Conservation (phyloP, 768 basidiomycete genomes). For the Psilocybe azurescens region DNA sequence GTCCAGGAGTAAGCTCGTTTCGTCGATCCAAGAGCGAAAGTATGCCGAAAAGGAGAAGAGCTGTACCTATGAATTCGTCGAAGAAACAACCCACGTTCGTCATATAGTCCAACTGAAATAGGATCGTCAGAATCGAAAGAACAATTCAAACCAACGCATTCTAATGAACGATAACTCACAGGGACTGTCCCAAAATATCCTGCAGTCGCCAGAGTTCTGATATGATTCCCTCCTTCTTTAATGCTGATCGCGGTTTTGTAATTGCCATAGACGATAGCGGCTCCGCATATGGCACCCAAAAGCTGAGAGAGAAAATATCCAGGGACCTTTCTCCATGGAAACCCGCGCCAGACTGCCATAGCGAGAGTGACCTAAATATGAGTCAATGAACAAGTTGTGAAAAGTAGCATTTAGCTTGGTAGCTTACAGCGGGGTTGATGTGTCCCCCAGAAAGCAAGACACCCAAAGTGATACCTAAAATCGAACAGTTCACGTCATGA, state of each 20-base stretch:
- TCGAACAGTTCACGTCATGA: no score
- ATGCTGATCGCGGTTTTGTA: slow-evolving; percentile 69
- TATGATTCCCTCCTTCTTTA: slow-evolving; percentile 55
- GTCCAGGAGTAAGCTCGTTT: slow-evolving; percentile 41
- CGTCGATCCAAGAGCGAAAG: slow-evolving; percentile 54
- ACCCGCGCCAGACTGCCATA: slow-evolving; percentile 67
- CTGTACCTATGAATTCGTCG: slow-evolving; percentile 58
- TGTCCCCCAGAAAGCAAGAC: slow-evolving; percentile 8
- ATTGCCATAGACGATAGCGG: slow-evolving; percentile 60
- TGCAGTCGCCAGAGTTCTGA: slow-evolving; percentile 49
- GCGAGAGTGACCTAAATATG: slow-evolving; percentile 69
- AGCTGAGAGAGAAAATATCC: slow-evolving; percentile 52
- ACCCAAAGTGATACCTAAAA: slow-evolving; percentile 6
- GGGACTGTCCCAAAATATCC: slow-evolving; percentile 62
- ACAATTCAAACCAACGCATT: not conserved
- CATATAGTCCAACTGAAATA: slow-evolving; percentile 36
- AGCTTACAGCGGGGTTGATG: slow-evolving; percentile 10
- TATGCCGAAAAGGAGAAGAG: slow-evolving; percentile 56
- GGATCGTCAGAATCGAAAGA: not conserved
- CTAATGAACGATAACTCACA: slow-evolving; percentile 37
- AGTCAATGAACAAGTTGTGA: not conserved
- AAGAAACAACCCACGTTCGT: slow-evolving; percentile 40
- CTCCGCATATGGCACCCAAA: slow-evolving; percentile 64
- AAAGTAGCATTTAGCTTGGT: not conserved
- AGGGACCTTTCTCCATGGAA: slow-evolving; percentile 82